These are phyloP conservation scores for Fusarium sp. DNA, from an alignment of 2,329 filamentous ascomycete species.

Conservation along the genomic window DNA sequence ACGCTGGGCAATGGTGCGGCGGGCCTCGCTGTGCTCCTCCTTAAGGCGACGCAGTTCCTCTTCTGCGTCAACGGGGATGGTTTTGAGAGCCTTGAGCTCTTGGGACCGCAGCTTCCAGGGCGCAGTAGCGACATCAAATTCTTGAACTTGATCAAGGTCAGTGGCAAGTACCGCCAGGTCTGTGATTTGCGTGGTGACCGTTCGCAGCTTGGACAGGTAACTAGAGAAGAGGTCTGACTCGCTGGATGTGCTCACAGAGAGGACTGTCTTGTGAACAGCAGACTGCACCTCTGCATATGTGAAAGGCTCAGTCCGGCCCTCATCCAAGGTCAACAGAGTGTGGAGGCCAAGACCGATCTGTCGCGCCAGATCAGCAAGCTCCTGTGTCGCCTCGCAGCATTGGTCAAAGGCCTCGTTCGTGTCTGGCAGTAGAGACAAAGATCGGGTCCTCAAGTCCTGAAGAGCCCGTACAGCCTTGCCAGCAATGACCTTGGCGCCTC, in stretches of 20 bases:
- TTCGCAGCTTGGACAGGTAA: conserved; percentile 77
- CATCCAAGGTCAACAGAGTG: conserved; percentile 75
- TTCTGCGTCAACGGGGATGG: conserved; percentile 84
- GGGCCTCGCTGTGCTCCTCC: conserved; percentile 84
- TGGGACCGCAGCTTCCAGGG: conserved; percentile 89
- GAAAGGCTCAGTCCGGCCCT: conserved; percentile 78
- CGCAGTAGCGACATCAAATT: conserved; percentile 82
- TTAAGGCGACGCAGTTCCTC: conserved; percentile 86
- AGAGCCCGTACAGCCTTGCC: conserved; percentile 84
- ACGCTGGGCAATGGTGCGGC: conserved; percentile 78
- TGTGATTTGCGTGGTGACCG: conserved; percentile 74
- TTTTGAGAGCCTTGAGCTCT: conserved; percentile 86
- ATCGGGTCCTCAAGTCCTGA: conserved; percentile 82
- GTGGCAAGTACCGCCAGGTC: conserved; percentile 80
- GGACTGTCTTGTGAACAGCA: conserved; percentile 70
- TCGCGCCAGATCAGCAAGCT: conserved; percentile 77
- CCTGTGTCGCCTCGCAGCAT: conserved; percentile 75
- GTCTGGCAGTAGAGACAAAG: conserved; percentile 79
- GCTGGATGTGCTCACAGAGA: conserved; percentile 65
- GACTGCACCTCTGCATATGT: conserved; percentile 77
- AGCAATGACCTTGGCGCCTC: conserved; percentile 87
- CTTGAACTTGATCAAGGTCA: conserved; percentile 80
- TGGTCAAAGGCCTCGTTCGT: conserved; percentile 79
- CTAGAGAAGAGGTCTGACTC: conserved; percentile 80
- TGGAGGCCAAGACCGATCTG: conserved; percentile 78